phyloP scores from a whole-genome alignment of 2,329 filamentous ascomycete genomes.

The Gnomoniopsis smithogilvyi region DNA sequence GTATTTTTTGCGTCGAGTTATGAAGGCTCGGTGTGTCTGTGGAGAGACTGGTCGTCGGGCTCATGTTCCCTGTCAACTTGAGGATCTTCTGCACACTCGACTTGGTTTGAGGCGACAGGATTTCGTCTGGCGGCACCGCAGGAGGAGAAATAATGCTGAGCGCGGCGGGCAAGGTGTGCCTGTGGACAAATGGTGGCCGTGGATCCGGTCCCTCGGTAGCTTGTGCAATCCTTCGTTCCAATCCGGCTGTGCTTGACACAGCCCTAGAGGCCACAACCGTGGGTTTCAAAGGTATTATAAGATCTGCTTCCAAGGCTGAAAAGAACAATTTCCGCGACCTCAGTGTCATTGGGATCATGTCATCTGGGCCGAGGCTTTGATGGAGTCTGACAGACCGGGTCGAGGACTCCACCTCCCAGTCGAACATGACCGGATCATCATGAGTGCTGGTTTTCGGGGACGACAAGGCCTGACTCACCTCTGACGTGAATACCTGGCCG shows the following conservation, averaged over 20 bases:
- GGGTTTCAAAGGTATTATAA: not conserved
- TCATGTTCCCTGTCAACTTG: conserved; percentile 16
- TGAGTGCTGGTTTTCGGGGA: not conserved
- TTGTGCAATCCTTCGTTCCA: not conserved
- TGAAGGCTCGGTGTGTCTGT: conserved; percentile 24
- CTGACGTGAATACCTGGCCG: not conserved
- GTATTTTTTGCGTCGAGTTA: conserved; percentile 36
- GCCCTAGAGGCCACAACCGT: not conserved
- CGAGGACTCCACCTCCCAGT: conserved; percentile 11
- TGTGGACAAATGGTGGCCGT: not conserved
- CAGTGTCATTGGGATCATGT: not conserved
- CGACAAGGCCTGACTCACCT: not conserved
- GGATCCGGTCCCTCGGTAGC: not conserved
- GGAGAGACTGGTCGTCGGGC: conserved; percentile 3
- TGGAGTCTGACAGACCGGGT: not conserved
- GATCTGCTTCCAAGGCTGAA: not conserved
- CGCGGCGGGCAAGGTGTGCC: not conserved
- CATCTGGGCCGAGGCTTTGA: not conserved
- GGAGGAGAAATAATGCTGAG: conserved; percentile 9
- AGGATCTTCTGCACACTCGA: conserved; percentile 20
- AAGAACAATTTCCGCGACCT: not conserved
- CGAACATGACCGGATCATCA: not conserved
- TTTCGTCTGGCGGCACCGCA: conserved; percentile 15
- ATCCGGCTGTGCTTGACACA: not conserved
- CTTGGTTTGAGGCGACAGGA: conserved; percentile 22